Conservation (phyloP, 352 stramenopile species). For the Globisporangium okanoganense region DNA sequence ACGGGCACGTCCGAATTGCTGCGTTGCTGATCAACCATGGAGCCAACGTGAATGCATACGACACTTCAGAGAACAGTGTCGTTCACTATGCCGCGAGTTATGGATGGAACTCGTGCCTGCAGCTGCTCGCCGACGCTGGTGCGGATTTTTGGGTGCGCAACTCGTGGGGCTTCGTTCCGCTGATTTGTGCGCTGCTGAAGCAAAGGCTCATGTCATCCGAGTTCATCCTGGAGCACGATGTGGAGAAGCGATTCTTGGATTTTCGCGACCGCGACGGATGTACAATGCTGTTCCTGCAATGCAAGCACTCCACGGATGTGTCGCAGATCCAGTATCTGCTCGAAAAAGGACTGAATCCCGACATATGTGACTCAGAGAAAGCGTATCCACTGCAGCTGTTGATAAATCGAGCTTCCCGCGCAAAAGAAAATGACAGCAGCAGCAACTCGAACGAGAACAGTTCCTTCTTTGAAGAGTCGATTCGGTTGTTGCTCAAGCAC, state of each 20-base stretch:
- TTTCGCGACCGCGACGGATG: slow-evolving; percentile 70
- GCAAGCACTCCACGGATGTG: slow-evolving; percentile 56
- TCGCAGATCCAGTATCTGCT: slow-evolving; percentile 67
- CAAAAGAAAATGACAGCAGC: background rate
- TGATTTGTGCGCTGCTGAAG: slow-evolving; percentile 69
- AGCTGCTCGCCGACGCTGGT: slow-evolving; percentile 45
- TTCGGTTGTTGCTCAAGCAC: slow-evolving; percentile 48
- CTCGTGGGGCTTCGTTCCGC: slow-evolving; percentile 68
- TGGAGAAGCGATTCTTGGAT: slow-evolving; percentile 54
- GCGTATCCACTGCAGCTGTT: slow-evolving; percentile 60
- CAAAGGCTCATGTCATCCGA: slow-evolving; percentile 48
- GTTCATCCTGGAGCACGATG: slow-evolving; percentile 62
- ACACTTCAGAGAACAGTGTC: slow-evolving; percentile 73
- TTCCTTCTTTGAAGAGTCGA: slow-evolving; percentile 43
- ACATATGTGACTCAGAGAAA: slow-evolving; percentile 60
- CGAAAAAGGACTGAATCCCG: slow-evolving; percentile 62
- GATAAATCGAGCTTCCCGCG: slow-evolving; percentile 31
- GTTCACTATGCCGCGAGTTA: slow-evolving; percentile 78
- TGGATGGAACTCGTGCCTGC: slow-evolving; percentile 63
- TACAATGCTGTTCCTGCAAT: slow-evolving; percentile 83
- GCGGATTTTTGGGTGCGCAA: slow-evolving; percentile 71
- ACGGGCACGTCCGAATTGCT: slow-evolving; percentile 52
- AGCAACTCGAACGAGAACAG: slow-evolving; percentile 6
- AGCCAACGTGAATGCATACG: slow-evolving; percentile 73
- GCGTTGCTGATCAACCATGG: slow-evolving; percentile 57